Conservation (phyloP, 306 rosid species). For the Pyrus communis region DNA sequence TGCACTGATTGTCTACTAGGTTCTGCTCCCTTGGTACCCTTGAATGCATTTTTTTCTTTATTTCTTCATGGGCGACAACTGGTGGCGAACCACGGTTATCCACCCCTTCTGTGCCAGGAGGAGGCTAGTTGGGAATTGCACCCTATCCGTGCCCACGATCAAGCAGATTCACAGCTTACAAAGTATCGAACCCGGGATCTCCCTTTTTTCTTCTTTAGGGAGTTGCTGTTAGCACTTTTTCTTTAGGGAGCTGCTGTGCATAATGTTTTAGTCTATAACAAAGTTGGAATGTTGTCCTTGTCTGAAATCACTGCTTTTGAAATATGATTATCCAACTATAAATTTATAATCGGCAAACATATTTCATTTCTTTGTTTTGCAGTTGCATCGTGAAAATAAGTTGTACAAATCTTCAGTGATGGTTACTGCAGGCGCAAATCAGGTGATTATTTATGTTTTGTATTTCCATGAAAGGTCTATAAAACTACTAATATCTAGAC, state of each 20-base stretch:
- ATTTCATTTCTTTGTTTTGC: conserved; percentile 25
- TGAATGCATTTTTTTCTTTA: neutral
- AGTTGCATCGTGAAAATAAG: conserved; percentile 73
- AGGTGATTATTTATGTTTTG: conserved; percentile 44
- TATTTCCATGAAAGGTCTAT: neutral
- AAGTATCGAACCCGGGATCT: no score
- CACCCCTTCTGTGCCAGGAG: no score
- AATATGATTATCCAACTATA: neutral
- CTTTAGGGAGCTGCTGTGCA: neutral
- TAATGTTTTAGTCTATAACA: neutral
- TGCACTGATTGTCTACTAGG: neutral
- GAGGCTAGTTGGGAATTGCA: no score
- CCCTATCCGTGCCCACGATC: no score
- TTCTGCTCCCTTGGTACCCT: neutral
- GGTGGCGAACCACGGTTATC: no score
- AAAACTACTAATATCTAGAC: neutral
- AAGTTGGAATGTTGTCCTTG: neutral
- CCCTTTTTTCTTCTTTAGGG: no score
- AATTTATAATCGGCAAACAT: neutral
- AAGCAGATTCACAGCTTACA: no score
- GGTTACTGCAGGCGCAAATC: conserved; percentile 99
- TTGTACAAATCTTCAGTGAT: conserved; percentile 81
- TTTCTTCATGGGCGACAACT: no score
- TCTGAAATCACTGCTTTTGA: neutral
- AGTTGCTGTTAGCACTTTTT: no score